phyloP scores from a whole-genome alignment of 768 basidiomycete genomes.

The Termitomyces eurrhizus region DNA sequence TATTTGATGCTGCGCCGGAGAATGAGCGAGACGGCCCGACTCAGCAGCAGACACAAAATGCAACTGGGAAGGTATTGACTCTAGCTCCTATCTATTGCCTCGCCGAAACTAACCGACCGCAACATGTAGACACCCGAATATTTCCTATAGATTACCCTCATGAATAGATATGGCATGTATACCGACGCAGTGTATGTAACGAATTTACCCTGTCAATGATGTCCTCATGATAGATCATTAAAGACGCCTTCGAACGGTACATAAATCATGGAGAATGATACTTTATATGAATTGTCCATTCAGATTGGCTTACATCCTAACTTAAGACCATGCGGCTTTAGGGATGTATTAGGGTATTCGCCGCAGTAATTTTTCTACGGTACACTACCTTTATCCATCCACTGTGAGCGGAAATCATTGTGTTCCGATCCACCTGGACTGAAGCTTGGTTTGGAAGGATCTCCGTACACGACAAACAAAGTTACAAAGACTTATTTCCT shows the following conservation, averaged over 20 bases:
- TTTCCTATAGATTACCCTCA: slow-evolving; percentile 45
- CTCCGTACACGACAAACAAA: not conserved
- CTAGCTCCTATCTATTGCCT: slow-evolving; percentile 11
- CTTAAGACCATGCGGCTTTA: not conserved
- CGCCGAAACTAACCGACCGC: slow-evolving; percentile 8
- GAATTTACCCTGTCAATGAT: slow-evolving; percentile 6
- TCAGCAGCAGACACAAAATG: slow-evolving; percentile 72
- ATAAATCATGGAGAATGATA: not conserved
- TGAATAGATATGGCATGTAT: slow-evolving; percentile 15
- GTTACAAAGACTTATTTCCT: not conserved
- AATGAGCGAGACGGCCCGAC: slow-evolving; percentile 90
- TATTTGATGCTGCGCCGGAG: slow-evolving; percentile 97
- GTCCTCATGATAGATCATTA: not conserved
- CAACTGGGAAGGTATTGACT: slow-evolving; percentile 58
- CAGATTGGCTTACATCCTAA: not conserved
- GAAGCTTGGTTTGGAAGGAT: not conserved
- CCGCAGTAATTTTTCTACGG: not conserved
- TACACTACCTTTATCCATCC: not conserved
- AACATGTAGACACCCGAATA: slow-evolving; percentile 69
- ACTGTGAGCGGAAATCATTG: not conserved
- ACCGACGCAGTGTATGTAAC: slow-evolving; percentile 11
- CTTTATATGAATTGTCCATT: not conserved
- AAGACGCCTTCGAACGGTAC: not conserved
- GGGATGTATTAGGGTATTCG: no score
- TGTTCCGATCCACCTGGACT: not conserved